phyloP scores from a whole-genome alignment of 331 rosid species.

The Spiraea crenata region DNA sequence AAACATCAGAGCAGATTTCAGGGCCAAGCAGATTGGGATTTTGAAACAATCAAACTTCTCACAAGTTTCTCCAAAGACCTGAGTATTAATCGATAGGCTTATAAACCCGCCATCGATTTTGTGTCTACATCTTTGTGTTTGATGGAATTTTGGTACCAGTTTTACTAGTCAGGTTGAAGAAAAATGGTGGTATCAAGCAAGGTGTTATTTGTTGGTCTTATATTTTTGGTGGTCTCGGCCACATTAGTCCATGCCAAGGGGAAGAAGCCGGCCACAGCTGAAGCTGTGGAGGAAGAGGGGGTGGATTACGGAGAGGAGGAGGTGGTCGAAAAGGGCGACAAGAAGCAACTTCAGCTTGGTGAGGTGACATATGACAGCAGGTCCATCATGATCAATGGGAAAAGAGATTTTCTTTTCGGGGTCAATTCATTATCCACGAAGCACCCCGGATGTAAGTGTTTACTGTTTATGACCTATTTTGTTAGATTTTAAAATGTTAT shows the following conservation, averaged over 20 bases:
- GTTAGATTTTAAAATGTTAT: background rate
- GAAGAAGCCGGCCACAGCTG: background rate
- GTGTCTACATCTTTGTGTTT: background rate
- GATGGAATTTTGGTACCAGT: constrained; percentile 2
- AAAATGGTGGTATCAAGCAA: constrained; percentile 14
- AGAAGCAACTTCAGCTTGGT: background rate
- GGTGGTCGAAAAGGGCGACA: background rate
- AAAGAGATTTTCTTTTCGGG: constrained; percentile 70
- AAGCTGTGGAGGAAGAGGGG: background rate
- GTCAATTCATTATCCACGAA: constrained; percentile 80
- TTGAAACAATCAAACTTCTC: background rate
- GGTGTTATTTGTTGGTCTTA: background rate
- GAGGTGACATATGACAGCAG: constrained; percentile 61
- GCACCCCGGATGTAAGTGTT: constrained; percentile 61
- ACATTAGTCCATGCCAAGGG: background rate
- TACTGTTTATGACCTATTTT: background rate
- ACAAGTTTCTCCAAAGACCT: background rate
- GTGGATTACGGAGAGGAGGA: background rate
- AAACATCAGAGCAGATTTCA: background rate
- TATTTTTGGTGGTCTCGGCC: constrained; percentile 8
- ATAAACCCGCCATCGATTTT: background rate
- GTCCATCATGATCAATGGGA: constrained; percentile 64
- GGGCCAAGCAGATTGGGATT: no score
- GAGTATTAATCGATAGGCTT: background rate
- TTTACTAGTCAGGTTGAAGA: background rate